phyloP scores from a whole-genome alignment of 2,329 filamentous ascomycete species.

The Fonsecaea multimorphosa region DNA sequence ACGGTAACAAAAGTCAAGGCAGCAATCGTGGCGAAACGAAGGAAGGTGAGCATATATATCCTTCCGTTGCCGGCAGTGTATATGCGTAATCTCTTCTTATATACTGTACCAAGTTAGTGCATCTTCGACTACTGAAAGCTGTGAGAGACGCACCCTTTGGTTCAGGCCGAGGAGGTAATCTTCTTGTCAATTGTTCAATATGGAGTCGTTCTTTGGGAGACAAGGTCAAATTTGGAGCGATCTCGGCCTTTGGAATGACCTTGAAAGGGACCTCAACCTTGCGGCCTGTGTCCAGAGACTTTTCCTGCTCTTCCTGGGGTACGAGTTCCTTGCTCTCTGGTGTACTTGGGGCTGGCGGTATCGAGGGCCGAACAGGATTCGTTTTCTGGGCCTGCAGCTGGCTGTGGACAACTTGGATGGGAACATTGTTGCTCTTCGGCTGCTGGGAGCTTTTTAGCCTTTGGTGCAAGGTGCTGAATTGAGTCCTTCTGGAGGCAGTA shows the following conservation, averaged over 20 bases:
- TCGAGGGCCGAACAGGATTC: not conserved
- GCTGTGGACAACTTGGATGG: slow-evolving; percentile 33
- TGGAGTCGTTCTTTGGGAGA: slow-evolving; percentile 39
- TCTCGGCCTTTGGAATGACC: slow-evolving; percentile 38
- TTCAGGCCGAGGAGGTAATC: slow-evolving; percentile 29
- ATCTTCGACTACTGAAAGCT: not conserved
- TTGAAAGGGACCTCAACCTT: slow-evolving; percentile 36
- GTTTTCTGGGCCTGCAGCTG: slow-evolving; percentile 25
- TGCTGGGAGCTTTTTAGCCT: slow-evolving; percentile 24
- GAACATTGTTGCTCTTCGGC: slow-evolving; percentile 18
- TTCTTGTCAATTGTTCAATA: slow-evolving; percentile 38
- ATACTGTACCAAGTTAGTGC: slow-evolving; percentile 28
- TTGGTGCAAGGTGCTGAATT: slow-evolving; percentile 29
- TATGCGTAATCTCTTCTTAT: slow-evolving; percentile 64
- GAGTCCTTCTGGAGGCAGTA: slow-evolving; percentile 22
- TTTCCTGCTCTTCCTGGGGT: slow-evolving; percentile 25
- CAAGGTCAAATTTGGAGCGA: slow-evolving; percentile 36
- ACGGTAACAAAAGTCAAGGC: slow-evolving; percentile 70
- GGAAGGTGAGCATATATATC: slow-evolving; percentile 70
- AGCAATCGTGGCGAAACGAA: slow-evolving; percentile 75
- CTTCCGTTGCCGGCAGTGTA: slow-evolving; percentile 75
- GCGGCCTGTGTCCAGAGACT: slow-evolving; percentile 29
- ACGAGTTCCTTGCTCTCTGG: slow-evolving; percentile 27
- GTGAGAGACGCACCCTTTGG: slow-evolving; percentile 24
- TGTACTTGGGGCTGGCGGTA: slow-evolving; percentile 1